Base-by-base conservation (phyloP, 202 grass and related monocot species). In the Schoenoplectus tabernaemontani region DNA sequence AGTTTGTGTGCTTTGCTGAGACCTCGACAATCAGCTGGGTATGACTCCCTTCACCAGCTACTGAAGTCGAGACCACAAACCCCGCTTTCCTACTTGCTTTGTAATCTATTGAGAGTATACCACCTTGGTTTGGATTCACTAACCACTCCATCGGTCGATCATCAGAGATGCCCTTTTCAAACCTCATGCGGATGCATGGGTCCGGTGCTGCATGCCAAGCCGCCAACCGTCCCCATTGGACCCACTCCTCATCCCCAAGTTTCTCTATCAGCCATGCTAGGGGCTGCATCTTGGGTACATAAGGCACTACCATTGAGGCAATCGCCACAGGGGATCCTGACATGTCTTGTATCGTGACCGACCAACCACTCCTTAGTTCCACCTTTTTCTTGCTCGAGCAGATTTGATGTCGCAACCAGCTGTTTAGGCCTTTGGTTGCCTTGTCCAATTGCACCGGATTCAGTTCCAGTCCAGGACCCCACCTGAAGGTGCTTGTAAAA, bases 401-500 rank as follows among this genome's bases (percentile, higher is more conserved):
- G 15, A 74, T 23, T 51, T 73, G 24, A 13, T 73, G 46, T 46
- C 15, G 43, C 13, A 74, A n/a, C 70, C 70, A 74, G 7, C 46
- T 7, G 15, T 51, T 54, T 17, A 54, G 26, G 46, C 46, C 70
- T 53, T 53, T 74, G 46, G 70, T 8, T 33, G 46, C 26, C 26
- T 54, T 74, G 28, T 53, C 70, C 0, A 26, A 15, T n/a, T 33
- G 44, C 70, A 33, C 46, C 24, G 24, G 16, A 34, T 53, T 74
- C 6, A 23, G 44, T 53, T 51, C 70, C 19, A 33, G 28, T 74
- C 70, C 70, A 34, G 70, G 70, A 53, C 70, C 70, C 70, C 70
- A 74, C 54, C 46, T 74, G 44, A 74, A 74, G 42, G 70, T 74
- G 43, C 70, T 74, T 51, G 46, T 74, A 5, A 74, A 74, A 74